phyloP scores from a whole-genome alignment of 2,329 filamentous ascomycete genomes.

The Cytospora schulzeri region DNA sequence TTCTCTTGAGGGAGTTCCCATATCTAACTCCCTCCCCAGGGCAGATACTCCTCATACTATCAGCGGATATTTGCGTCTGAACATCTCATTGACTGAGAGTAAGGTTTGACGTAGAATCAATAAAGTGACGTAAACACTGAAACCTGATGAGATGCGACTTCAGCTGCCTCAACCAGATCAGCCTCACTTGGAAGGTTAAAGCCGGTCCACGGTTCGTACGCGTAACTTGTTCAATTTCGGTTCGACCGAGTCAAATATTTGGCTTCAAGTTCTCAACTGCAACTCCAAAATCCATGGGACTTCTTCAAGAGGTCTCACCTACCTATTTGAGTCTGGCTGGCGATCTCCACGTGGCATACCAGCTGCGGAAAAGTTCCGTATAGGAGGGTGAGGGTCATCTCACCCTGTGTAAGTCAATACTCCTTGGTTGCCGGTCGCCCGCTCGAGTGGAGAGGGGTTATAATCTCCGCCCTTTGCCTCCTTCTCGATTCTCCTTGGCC shows the following conservation, averaged over 20 bases:
- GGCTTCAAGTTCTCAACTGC: background rate
- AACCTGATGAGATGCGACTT: background rate
- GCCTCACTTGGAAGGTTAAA: slow-evolving; percentile 19
- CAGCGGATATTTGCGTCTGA: background rate
- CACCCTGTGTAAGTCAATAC: background rate
- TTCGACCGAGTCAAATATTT: background rate
- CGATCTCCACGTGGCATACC: slow-evolving; percentile 6
- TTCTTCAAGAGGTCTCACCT: slow-evolving; percentile 1
- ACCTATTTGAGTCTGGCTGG: slow-evolving; percentile 1
- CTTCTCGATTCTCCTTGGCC: background rate
- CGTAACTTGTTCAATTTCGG: background rate
- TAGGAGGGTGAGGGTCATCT: too few relatives aligned
- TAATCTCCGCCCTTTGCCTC: background rate
- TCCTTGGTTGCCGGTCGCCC: background rate
- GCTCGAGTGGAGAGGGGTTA: background rate
- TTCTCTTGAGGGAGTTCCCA: too few relatives aligned
- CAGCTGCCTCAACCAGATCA: background rate
- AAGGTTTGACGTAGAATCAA: background rate
- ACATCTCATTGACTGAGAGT: background rate
- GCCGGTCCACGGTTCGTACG: background rate
- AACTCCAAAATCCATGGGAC: background rate
- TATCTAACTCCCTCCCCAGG: background rate
- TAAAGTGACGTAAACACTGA: background rate
- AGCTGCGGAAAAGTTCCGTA: background rate
- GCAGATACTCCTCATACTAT: background rate